phyloP scores from a whole-genome alignment of 2,329 filamentous ascomycete genomes.

The Mycosphaerella sp. region DNA sequence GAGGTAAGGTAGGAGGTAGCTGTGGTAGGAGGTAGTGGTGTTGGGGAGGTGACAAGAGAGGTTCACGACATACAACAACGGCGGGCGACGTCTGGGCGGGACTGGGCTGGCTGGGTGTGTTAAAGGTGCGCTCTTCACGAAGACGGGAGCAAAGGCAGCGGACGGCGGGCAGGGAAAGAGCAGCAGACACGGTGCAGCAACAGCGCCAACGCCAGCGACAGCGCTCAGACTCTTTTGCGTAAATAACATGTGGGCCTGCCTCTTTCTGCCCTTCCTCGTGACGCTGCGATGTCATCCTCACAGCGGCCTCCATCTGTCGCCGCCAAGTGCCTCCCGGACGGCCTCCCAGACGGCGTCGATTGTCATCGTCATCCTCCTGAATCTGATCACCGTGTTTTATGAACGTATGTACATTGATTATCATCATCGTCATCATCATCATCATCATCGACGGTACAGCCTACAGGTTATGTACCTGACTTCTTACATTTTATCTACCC shows the following conservation, averaged over 20 bases:
- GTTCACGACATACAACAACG: not conserved
- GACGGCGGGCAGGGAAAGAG: not conserved
- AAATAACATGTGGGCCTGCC: not conserved
- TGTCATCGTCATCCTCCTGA: not conserved
- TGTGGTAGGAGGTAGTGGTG: no score
- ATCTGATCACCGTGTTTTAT: not conserved
- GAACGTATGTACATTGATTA: no score
- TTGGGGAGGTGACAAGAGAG: no score
- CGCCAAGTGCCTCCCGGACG: not conserved
- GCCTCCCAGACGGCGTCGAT: not conserved
- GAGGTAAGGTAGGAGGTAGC: no score
- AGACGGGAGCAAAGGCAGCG: not conserved
- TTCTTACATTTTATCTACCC: no score
- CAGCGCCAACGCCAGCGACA: not conserved
- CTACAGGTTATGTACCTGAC: no score
- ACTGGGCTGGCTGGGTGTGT: not conserved
- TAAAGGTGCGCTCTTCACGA: not conserved
- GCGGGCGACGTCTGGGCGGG: not conserved
- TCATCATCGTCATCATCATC: no score
- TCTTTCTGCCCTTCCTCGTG: not conserved
- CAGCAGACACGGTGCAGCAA: not conserved
- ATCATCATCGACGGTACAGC: no score
- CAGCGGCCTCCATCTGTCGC: not conserved
- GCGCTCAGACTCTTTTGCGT: slow-evolving; percentile 1
- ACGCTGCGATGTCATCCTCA: not conserved